phyloP scores from a whole-genome alignment of 2,329 filamentous ascomycete genomes.

The Ophiostoma perfectum region DNA sequence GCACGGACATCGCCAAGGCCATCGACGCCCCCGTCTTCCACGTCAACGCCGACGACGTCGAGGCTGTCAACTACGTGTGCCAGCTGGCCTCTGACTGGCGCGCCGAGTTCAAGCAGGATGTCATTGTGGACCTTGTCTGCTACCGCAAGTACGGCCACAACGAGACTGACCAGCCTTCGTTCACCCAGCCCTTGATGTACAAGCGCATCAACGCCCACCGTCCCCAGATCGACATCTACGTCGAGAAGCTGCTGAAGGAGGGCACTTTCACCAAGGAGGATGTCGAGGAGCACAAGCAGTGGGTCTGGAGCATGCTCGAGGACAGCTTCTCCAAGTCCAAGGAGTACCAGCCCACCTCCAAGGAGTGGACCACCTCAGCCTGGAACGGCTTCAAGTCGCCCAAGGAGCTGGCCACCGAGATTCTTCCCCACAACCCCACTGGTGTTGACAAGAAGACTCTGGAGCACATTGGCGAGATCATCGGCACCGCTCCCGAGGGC shows the following conservation, averaged over 20 bases:
- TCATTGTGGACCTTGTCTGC: constrained; percentile 96
- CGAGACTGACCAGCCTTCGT: constrained; percentile 97
- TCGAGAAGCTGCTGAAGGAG: constrained; percentile 83
- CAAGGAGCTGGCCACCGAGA: constrained; percentile 91
- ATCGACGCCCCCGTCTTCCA: constrained; percentile 99
- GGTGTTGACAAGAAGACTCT: constrained; percentile 68
- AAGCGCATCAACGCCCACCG: constrained; percentile 87
- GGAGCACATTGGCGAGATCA: constrained; percentile 74
- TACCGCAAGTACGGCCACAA: constrained; percentile 99
- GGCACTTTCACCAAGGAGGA: constrained; percentile 96
- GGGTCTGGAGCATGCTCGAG: constrained; percentile 99
- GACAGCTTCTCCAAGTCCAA: constrained; percentile 97
- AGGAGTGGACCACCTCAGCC: constrained; percentile 97
- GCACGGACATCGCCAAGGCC: constrained; percentile 97
- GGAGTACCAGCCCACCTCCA: constrained; percentile 91
- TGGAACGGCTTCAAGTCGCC: constrained; percentile 99
- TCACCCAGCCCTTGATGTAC: constrained; percentile 99
- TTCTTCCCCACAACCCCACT: constrained; percentile 86
- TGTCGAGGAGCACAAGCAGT: constrained; percentile 97
- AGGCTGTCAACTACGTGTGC: constrained; percentile 97
- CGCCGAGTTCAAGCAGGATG: constrained; percentile 96
- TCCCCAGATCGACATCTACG: constrained; percentile 82
- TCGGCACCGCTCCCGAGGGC: constrained; percentile 72
- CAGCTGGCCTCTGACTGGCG: constrained; percentile 97
- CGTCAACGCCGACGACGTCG: constrained; percentile 97